Evolutionary conservation across 73 alveolate species (phyloP), one percentile per base, ranked within the genome.

Genomic region (Diophrys appendiculata): DNA sequence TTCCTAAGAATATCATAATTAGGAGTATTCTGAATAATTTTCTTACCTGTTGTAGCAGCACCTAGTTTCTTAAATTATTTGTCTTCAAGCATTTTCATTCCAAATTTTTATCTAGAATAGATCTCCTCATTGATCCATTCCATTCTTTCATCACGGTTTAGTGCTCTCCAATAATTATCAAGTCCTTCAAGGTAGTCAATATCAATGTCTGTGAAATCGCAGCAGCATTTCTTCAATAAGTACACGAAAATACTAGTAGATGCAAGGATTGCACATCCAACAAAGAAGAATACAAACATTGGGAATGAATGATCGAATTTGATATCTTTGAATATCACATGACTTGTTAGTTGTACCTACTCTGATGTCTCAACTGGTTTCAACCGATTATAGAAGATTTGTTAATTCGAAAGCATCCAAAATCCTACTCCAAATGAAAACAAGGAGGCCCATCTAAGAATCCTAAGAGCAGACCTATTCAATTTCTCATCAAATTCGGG

Each of bases 401-500:
- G 76, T 25, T 52, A 65, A 75, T 73, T 85, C 1, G 81, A 34
- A 2, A 85, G 31, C 88, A 76, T 70, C 92, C 92, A 85, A 69
- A 70, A 85, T 27, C 92, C 92, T 32, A 85, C 67, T 54, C 33
- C 29, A 32, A 77, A 33, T 52, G 43, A 27, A 43, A 68, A 34
- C 2, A 76, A 27, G 0, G 82, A 27, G 0, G 92, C 92, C 81
- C 81, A 85, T 65, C 71, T 34, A 52, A 88, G 54, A 24, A 81
- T 82, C 34, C 53, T 56, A 8, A 84, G 81, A 35, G 91, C 79
- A 56, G 60, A 82, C 54, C 54, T 72, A 54, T 77, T 84, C 76
- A 87, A 18, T 77, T 83, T 80, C 60, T 83, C 85, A 72, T 88
- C 95, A 65, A 80, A 83, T 56, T 82, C 52, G 23, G 91, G 91